Base-by-base conservation (phyloP, 2,329 filamentous ascomycete genomes). In the Fusarium albidum region DNA sequence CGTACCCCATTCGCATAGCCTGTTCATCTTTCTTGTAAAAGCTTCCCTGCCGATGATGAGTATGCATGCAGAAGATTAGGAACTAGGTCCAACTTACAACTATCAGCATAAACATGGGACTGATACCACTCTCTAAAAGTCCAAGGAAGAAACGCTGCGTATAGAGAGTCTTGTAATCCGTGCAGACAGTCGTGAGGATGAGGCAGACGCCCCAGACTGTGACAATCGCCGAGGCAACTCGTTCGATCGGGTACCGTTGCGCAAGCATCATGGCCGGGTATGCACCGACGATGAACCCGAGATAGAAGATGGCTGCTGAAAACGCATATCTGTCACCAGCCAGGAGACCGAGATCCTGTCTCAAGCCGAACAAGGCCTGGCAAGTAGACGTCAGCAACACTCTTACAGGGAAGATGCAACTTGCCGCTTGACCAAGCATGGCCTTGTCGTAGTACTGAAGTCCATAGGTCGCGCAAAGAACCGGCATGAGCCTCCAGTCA, bases 101-200 rank as follows among this genome's bases (percentile, higher is more conserved):
- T 35, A 83, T 81, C 43, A 82, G 74, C 74, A 84, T 82, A 52
- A 83, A 84, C 37, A 80, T 80, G 0, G 83, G 84, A 1, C 79
- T 82, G 29, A 86, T 79, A 17, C 81, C 78, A 3, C 74, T 76
- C 62, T 86, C 84, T 1, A 86, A 66, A 6, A 84, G 74, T 0
- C 84, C 84, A 2, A 86, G 73, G 41, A 82, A 79, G 72, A 85
- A 84, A 5, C 81, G 69, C 59, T 83, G 78, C 0, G 71, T 76
- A 25, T 72, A 74, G 1, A 80, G 54, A 2, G 68, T 69, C 18
- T 62, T 67, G 49, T 73, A 78, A 17, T 69, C 71, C 5, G 61
- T 66, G 54, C 75, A 78, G 1, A 63, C 68, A 3, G 71, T 68
- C 0, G 75, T 79, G 15, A 70, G 56, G 38, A 77, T 70, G 15